Evolutionary conservation across 2,329 filamentous ascomycete genomes (phyloP), one percentile per base, ranked within the genome.

Genomic region (Penicillium vulpinum): DNA sequence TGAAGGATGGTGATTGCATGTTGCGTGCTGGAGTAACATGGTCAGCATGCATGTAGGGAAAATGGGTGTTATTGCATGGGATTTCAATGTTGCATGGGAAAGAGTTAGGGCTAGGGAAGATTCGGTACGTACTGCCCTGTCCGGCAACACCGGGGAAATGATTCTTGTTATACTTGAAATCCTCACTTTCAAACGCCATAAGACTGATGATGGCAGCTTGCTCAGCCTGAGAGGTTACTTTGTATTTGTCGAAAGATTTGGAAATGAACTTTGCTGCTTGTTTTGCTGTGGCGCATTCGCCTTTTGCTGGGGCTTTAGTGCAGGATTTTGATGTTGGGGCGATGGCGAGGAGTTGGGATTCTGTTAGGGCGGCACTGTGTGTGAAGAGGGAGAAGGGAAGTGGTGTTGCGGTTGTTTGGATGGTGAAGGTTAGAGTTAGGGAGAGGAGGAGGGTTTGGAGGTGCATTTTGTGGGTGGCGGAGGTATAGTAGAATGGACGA

Each of bases 101-200:
- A 33, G 11, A 46, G 18, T 22, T 31, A 33, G 18, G 28, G 29
- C 8, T 46, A n/a, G n/a, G n/a, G n/a, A n/a, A n/a, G n/a, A n/a
- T n/a, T n/a, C n/a, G n/a, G n/a, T n/a, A 7, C 16, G 16, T 57
- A 72, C 70, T 92, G 24, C 89, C 89, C 71, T 92, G 88, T 9
- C 89, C 90, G 0, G 87, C 80, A 0, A 75, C 40, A 16, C 69
- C 73, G 0, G 82, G 82, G 76, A 72, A 82, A 65, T 85, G 78
- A 75, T 92, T 91, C 72, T 80, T 82, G 74, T 88, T 90, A 81
- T 84, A 92, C 66, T 83, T 80, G 76, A 92, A 90, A 60, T 87
- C 81, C 22, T 56, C 85, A 2, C 84, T 85, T 77, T 95, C 91
- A 69, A 86, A 87, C 11, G 87, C 84, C 77, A 90, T 88, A 67